Base-by-base conservation (phyloP, 2,329 filamentous ascomycete species). In the Botrytis galanthina region DNA sequence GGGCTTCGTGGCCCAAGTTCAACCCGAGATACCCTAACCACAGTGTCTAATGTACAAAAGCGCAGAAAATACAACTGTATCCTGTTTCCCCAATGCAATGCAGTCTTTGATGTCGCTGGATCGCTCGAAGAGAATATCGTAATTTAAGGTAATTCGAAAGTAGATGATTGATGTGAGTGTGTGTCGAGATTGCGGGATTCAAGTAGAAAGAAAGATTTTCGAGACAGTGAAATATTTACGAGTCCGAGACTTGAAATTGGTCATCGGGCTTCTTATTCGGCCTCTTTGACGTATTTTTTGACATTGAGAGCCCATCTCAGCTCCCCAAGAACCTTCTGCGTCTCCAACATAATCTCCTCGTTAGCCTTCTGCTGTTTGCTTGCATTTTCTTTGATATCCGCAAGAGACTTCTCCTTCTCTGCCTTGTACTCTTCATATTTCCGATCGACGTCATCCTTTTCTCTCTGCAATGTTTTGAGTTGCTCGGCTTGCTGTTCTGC, bases 401-500 rank as follows among this genome's bases (percentile, higher is more conserved):
- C 84, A 70, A 94, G 84, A 59, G 85, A 84, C n/a, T 86, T 83
- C 74, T 92, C 89, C 78, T 93, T 90, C 76, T 88, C 85, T 73
- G 82, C 80, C 81, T 91, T 92, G 83, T 93, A 93, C 64, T 84
- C 84, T 67, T 89, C 87, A 82, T 92, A 92, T 76, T 88, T 83
- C 64, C 83, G 83, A 26, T 83, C 82, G 74, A 94, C 89, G 26
- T 87, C 87, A 42, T 88, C 86, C 78, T 93, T 92, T 78, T 92
- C 87, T 67, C 86, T 85, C 73, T 83, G 83, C 37, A 91, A 83
- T 74, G 88, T 85, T 73, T 88, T 87, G 74, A 92, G 87, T 78
- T 93, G 92, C 78, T 87, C 86, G 76, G 92, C 88, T 80, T 93
- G 90, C 82, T 94, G 92, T 76, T 93, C 91, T 80, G 89, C 91